These are phyloP conservation scores for Fraxinus paxiana DNA, from an alignment of 305 asterid species.

Conservation along the genomic window DNA sequence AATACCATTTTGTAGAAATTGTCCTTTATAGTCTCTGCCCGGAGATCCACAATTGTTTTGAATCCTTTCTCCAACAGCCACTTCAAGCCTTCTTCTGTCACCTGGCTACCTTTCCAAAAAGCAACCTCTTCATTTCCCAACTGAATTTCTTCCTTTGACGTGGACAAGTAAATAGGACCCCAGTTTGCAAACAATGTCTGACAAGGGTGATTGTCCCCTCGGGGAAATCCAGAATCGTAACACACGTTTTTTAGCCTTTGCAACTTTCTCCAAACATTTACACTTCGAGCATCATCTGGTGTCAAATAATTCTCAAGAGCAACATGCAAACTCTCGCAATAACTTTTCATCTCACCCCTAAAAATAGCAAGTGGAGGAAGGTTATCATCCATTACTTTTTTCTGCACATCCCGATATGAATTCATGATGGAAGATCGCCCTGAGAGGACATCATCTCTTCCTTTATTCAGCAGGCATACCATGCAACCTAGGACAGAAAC, in stretches of 20 bases:
- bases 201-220: conserved; percentile 67
- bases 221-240: conserved; percentile 84
- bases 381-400: conserved; percentile 49
- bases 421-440: conserved; percentile 71
- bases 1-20: conserved; percentile 59
- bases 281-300: conserved; percentile 73
- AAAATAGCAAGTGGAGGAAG: conserved; percentile 88
- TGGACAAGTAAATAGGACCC: conserved; percentile 56
- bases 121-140: conserved; percentile 45
- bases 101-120: conserved; percentile 95
- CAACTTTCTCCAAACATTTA: conserved; percentile 82
- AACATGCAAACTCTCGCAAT: conserved; percentile 90
- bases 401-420: conserved; percentile 58
- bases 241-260: conserved; percentile 83
- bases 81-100: conserved; percentile 79
- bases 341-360: conserved; percentile 93
- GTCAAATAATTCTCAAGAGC: conserved; percentile 76
- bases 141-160: conserved; percentile 46
- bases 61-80: conserved; percentile 87
- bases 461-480: conserved; percentile 89
- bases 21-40: conserved; percentile 88
- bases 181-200: conserved; percentile 86
- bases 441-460: conserved; percentile 81
- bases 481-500: conserved; percentile 97
- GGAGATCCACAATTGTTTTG: conserved; percentile 78